phyloP scores from a whole-genome alignment of 148 eudicot species.

The Camellia japonica region DNA sequence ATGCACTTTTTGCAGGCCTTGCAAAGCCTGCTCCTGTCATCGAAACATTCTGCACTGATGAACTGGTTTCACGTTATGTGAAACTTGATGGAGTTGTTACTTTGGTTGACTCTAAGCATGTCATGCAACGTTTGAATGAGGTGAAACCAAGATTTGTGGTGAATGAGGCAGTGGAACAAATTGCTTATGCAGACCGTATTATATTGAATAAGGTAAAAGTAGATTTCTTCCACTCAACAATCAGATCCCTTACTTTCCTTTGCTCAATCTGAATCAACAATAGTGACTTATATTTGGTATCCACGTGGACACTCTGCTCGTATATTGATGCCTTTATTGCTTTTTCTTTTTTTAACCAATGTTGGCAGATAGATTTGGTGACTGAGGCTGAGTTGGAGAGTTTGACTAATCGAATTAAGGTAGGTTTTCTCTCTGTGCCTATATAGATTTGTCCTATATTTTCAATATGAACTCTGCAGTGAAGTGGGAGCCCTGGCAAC shows the following conservation, averaged over 20 bases:
- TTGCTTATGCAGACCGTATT: conserved; percentile 94
- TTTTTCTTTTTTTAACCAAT: conserved; percentile 9
- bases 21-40: conserved; percentile 98
- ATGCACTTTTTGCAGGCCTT: conserved; percentile 59
- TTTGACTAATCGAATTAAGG: conserved; percentile 61
- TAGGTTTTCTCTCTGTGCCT: conserved; percentile 18
- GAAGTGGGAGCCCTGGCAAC: too few relatives aligned
- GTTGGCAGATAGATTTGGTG: conserved; percentile 76
- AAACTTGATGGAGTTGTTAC: conserved; percentile 97
- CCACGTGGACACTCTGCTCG: not conserved
- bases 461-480: too few relatives aligned
- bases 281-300: not conserved
- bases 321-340: not conserved
- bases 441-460: too few relatives aligned
- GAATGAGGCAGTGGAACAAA: conserved; percentile 95
- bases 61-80: conserved; percentile 67
- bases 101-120: conserved; percentile 86
- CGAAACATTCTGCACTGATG: conserved; percentile 91
- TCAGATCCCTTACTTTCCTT: conserved; percentile 2
- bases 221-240: not conserved
- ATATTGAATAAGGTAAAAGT: conserved; percentile 76
- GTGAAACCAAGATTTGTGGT: conserved; percentile 91
- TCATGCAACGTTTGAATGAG: conserved; percentile 73
- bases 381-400: conserved; percentile 57
- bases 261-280: not conserved